Base-by-base conservation (phyloP, 108 stramenopile species). In the Fragilariopsis cylindrus region DNA sequence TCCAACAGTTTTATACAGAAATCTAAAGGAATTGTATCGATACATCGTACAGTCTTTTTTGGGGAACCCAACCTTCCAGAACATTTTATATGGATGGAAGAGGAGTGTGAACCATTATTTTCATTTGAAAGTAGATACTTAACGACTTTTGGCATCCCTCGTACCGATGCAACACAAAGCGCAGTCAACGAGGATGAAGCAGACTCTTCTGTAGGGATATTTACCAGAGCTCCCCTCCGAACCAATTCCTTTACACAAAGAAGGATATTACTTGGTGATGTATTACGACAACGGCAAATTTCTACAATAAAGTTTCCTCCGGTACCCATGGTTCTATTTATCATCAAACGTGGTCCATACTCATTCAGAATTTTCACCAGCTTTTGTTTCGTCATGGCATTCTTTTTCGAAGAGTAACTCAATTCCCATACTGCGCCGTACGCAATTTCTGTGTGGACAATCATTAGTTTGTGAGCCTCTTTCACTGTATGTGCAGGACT, bases 231-330 rank as follows among this genome's bases (percentile, higher is more conserved):
- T 4, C 90, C 93, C 52, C 75, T 73, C 44, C 72, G 68, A 0
- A 94, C 77, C 62, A 94, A 71, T 48, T 88, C 79, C 77, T 90
- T 88, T 8, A 91, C 76, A 64, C 91, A 94, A 53, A 79, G 78
- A 7, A 94, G 60, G 65, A 94, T 88, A 11, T 70, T 79, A 8
- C 84, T 81, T 47, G 41, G 46, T 4, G 65, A 65, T 13, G 65
- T 16, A 72, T 89, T 79, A 48, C 88, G 79, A 5, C 88, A 81
- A 19, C 93, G 88, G 72, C 88, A 88, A 42, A 87, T 73, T 75
- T 94, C 93, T 8, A 92, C 91, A 63, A 94, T 74, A 78, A 88
- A 92, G 15, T 88, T 88, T 39, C 91, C 91, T 2, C 93, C 93
- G 46, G 82, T 85, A n/a, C 79, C 80, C 49, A 84, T 84, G 11